Base-by-base conservation (phyloP, 148 eudicot species). In the Heliosperma pusillum region DNA sequence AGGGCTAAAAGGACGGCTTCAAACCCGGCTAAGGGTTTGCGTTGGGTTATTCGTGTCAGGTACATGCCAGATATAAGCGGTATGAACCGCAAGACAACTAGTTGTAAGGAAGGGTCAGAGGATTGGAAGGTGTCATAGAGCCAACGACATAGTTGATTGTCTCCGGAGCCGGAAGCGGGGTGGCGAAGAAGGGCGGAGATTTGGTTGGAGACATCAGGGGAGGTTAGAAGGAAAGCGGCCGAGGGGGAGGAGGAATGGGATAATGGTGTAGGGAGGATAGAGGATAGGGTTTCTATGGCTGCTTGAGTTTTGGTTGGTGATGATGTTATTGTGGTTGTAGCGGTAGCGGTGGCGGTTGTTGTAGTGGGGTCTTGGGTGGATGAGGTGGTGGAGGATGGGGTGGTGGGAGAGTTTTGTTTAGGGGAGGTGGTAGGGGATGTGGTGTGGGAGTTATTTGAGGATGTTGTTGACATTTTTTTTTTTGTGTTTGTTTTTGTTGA, bases 71-170 rank as follows among this genome's bases (percentile, higher is more conserved):
- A 81, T 11, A 95, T 71, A 30, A 83, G 62, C 22, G 98, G 98
- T 40, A 90, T 45, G 84, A 87, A 92, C 36, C 96, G 84, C 69
- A 95, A 84, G 72, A 92, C 96, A 16, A 88, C 88, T 19, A 95
- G 89, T 45, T 88, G 93, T 79, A 95, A 88, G 74, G 76, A 75
- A 16, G 89, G 88, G 50, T 86, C 88, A 21, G 81, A 67, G 82
- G 92, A 78, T 74, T 89, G 95, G 85, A 91, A 94, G 16, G 97
- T 89, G 75, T 94, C 96, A 81, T 94, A 93, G 70, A 93, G 91
- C 97, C 97, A 93, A 9, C 93, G 88, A 42, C 97, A 94, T 20
- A 94, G 88, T 72, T 77, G 80, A 86, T 91, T 86, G 78, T 91
- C 91, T 3, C 93, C 96, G 10, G 93, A 80, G 33, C 98, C 97